phyloP scores from a whole-genome alignment of 495 filamentous ascomycete genomes.

The Aspergillus nidulans region DNA sequence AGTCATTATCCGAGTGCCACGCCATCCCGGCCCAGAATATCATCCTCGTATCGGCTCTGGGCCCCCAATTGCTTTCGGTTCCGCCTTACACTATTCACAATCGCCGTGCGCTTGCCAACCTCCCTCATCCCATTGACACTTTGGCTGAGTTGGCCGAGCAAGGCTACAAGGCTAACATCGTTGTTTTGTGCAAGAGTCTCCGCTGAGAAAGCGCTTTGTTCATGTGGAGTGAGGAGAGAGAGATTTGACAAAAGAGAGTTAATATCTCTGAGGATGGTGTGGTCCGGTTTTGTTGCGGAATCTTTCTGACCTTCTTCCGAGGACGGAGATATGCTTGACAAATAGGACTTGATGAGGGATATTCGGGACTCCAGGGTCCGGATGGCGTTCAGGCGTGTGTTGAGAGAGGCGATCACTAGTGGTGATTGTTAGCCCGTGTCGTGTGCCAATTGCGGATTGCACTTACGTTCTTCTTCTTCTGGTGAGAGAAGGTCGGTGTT shows the following conservation, averaged over 20 bases:
- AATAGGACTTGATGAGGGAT: slow-evolving; percentile 73
- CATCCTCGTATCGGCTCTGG: slow-evolving; percentile 26
- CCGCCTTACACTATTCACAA: slow-evolving; percentile 52
- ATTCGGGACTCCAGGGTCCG: slow-evolving; percentile 86
- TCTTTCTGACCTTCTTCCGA: slow-evolving; percentile 32
- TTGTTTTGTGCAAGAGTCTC: slow-evolving; percentile 67
- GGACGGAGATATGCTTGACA: slow-evolving; percentile 64
- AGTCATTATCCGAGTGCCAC: slow-evolving; percentile 2
- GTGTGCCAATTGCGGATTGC: not conserved
- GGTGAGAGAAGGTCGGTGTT: slow-evolving; percentile 55
- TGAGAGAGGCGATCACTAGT: slow-evolving; percentile 64
- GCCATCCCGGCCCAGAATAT: slow-evolving; percentile 16
- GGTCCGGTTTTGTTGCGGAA: slow-evolving; percentile 24
- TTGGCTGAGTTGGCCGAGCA: slow-evolving; percentile 65
- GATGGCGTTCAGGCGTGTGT: slow-evolving; percentile 85
- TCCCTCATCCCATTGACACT: slow-evolving; percentile 63
- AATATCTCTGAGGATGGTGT: slow-evolving; percentile 55
- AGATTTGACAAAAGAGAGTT: slow-evolving; percentile 51
- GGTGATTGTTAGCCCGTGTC: slow-evolving; percentile 10
- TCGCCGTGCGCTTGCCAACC: slow-evolving; percentile 65
- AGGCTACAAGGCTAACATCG: slow-evolving; percentile 68
- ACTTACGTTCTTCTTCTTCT: slow-evolving; percentile 72
- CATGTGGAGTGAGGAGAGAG: slow-evolving; percentile 46
- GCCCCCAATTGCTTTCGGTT: slow-evolving; percentile 26
- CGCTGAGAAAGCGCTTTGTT: slow-evolving; percentile 54